These are phyloP conservation scores for Mycena maculata DNA, from an alignment of 768 basidiomycete genomes.

Conservation along the genomic window DNA sequence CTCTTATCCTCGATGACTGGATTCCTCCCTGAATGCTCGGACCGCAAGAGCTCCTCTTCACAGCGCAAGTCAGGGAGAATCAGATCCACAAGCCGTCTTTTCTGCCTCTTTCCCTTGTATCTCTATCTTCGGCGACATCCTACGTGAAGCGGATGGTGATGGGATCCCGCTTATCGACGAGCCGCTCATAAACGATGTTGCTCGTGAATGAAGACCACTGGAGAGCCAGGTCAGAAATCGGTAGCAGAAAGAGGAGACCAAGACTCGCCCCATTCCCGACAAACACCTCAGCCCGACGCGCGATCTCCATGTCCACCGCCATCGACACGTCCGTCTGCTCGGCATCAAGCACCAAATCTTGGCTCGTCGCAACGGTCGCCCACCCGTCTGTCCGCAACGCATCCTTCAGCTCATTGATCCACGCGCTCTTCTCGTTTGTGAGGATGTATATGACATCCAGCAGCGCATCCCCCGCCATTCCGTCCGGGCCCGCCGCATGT, in stretches of 20 bases:
- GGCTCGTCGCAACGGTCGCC: conserved; percentile 38
- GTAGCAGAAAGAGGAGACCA: not conserved
- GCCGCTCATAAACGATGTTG: conserved; percentile 38
- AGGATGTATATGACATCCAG: conserved; percentile 50
- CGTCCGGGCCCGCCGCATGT: not conserved
- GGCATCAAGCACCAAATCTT: conserved; percentile 14
- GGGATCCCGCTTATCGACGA: conserved; percentile 35
- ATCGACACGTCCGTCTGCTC: conserved; percentile 27
- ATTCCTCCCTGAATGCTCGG: too few relatives aligned
- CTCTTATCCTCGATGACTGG: too few relatives aligned
- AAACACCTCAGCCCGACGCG: conserved; percentile 25
- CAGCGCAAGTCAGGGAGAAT: too few relatives aligned
- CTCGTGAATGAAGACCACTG: conserved; percentile 42
- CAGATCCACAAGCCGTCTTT: too few relatives aligned
- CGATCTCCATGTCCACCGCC: conserved; percentile 32
- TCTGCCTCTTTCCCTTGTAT: too few relatives aligned
- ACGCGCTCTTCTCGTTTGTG: conserved; percentile 52
- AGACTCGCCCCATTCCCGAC: conserved; percentile 27
- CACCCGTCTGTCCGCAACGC: conserved; percentile 48
- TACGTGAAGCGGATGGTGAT: conserved; percentile 22
- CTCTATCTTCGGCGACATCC: not conserved
- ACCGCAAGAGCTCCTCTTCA: too few relatives aligned
- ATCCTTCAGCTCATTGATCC: conserved; percentile 45
- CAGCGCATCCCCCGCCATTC: not conserved
- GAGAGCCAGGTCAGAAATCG: not conserved